Evolutionary conservation across 129 eudicot genomes (phyloP), one percentile per base, ranked within the genome.

Genomic region (Tagetes patula): DNA sequence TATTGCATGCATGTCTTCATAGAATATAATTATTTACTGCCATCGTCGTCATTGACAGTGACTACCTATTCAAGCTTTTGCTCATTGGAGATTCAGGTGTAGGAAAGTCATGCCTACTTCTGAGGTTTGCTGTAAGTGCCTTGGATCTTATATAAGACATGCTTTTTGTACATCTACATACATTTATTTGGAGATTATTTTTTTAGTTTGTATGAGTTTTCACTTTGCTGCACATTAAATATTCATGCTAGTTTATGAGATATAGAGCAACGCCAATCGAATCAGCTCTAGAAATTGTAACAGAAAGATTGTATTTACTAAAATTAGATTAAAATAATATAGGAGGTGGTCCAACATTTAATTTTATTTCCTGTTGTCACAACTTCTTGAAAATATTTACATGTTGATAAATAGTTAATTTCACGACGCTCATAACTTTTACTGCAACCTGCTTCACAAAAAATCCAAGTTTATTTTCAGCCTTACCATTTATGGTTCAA

Each of bases 101-200:
- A 41, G 84, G 84, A 54, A 80, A 81, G 74, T 81, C 85, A 46
- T 81, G 85, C 76, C 67, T 81, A 12, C 85, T 81, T 38, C 66
- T 81, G 78, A 81, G 85, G 80, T 81, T 81, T 76, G 85, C 85
- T 81, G 85, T 81, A 71, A 76, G 85, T 69, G 70, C 36, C 77
- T 43, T 63, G 41, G 53, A 75, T 70, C 64, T 31, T 37, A 42
- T 66, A 39, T 46, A 38, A 3, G 43, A 52, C 32, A 31, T 37
- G 12, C 30, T 70, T 33, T 60, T 6, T 53, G 2, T 55, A 62
- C 30, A 70, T n/a, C 10, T 14, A 33, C 43, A 9, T 62, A 50
- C 71, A 30, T 77, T 5, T 70, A 8, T 37, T 60, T 58, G 13
- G 34, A 13, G 40, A 14, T 41, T 20, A 56, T 6, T 14, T 10